A percentile compares a stretch with the other conserved stretches of the same genome.
These are phyloP conservation scores for Oldenlandia corymbosa DNA, from an alignment of 257 asterid genomes.

Conservation along the genomic window DNA sequence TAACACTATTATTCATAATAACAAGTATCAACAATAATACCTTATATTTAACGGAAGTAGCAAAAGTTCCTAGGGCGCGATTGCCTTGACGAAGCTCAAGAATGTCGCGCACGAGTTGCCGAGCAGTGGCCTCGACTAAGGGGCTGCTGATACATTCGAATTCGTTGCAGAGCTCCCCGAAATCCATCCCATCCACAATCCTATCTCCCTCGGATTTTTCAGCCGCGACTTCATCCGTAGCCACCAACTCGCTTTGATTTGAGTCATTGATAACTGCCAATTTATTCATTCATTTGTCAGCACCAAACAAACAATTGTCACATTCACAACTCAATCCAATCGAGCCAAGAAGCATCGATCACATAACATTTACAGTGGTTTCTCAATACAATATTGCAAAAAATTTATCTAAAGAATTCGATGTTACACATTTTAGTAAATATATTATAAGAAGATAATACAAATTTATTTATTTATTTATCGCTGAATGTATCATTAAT, in stretches of 20 bases:
- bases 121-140: conserved; percentile 71
- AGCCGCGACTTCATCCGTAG: conserved; percentile 21
- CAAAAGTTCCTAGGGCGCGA: conserved; percentile 70
- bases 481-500: too few species aligned
- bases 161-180: conserved; percentile 85
- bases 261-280: conserved; percentile 67
- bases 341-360: too few species aligned
- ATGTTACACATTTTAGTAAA: too few species aligned
- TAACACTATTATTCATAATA: too few species aligned
- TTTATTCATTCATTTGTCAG: too few species aligned
- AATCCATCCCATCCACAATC: conserved; percentile 75
- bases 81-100: conserved; percentile 75
- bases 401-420: too few species aligned
- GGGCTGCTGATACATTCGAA: conserved; percentile 95
- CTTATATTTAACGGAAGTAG: conserved; percentile 69
- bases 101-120: conserved; percentile 83
- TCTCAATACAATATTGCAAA: too few species aligned
- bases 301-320: too few species aligned
- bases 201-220: conserved; percentile 61
- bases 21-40: conserved; percentile 25
- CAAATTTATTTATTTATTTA: too few species aligned
- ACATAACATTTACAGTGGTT: too few species aligned
- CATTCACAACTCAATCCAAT: too few species aligned
- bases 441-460: too few species aligned
- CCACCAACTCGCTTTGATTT: conserved; percentile 34